Evolutionary conservation across 75 land plant genomes (phyloP), one percentile per base, ranked within the genome.

Genomic region (Azolla pinnata): DNA sequence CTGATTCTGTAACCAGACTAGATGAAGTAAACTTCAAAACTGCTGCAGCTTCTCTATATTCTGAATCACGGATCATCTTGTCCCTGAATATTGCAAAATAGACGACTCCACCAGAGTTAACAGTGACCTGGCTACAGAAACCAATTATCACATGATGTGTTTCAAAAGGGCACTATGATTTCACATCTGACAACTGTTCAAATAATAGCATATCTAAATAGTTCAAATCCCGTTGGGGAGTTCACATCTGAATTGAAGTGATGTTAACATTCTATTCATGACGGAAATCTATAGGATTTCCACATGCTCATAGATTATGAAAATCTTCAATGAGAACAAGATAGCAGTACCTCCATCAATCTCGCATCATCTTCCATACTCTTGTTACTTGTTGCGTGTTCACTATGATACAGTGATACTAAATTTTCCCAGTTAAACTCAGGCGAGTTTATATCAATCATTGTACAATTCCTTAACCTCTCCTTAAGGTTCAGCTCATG

Each of bases 71-170:
- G 33, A 56, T 54, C n/a, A 32, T 73, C 58, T 66, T 25, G 29
- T 51, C 65, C 38, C 68, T 75, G 69, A 93, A 89, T 56, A 89
- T 26, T 14, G 98, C 98, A 83, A 93, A 93, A 59, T 83, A 93
- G 27, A 93, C 98, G 72, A 93, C 84, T 26, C 99, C 99, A 3
- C 99, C 99, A 59, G 99, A 95, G 64, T 89, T 95, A 9, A 95
- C 96, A 28, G 84, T 95, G 20, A 95, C 81, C 99, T 89, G 65
- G n/a, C n/a, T n/a, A n/a, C n/a, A n/a, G n/a, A n/a, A n/a, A n/a
- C n/a, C n/a, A n/a, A n/a, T n/a, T n/a, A n/a, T n/a, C n/a, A n/a
- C n/a, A n/a, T n/a, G n/a, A n/a, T n/a, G n/a, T n/a, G n/a, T n/a
- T n/a, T n/a, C n/a, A n/a, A n/a, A n/a, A n/a, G n/a, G n/a, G n/a